Percentiles rank a stretch among this genome's conserved stretches.
phyloP scores from a whole-genome alignment of 2,329 filamentous ascomycete species.

The Phaeosphaeria sp. region DNA sequence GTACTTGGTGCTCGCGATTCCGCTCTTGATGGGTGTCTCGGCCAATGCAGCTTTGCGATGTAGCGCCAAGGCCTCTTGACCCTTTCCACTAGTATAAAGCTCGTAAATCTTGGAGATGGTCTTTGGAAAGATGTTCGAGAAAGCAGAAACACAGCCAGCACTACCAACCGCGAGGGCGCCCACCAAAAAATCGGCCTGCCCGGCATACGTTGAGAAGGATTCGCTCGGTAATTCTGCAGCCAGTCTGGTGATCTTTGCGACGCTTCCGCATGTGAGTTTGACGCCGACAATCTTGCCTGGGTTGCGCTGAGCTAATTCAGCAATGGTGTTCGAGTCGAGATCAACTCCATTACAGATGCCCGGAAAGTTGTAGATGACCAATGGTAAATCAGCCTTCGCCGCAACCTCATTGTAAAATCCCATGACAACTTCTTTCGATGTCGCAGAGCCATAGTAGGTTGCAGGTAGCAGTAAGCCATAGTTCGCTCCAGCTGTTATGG shows the following conservation, averaged over 20 bases:
- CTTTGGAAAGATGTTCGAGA: slow-evolving; percentile 64
- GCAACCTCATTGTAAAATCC: slow-evolving; percentile 60
- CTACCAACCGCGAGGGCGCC: slow-evolving; percentile 61
- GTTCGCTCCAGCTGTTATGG: slow-evolving; percentile 50
- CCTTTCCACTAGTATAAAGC: slow-evolving; percentile 65
- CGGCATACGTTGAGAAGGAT: slow-evolving; percentile 72
- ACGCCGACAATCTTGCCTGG: slow-evolving; percentile 70
- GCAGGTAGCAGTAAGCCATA: slow-evolving; percentile 54
- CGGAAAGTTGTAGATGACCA: slow-evolving; percentile 77
- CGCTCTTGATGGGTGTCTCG: slow-evolving; percentile 69
- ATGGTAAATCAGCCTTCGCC: slow-evolving; percentile 64
- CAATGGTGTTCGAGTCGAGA: slow-evolving; percentile 70
- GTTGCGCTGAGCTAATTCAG: slow-evolving; percentile 60
- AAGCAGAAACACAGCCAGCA: slow-evolving; percentile 63
- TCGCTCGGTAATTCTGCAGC: slow-evolving; percentile 57
- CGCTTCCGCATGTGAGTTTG: slow-evolving; percentile 76
- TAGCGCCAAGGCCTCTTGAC: slow-evolving; percentile 64
- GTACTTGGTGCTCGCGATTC: slow-evolving; percentile 73
- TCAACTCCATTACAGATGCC: slow-evolving; percentile 71
- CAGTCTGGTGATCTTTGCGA: slow-evolving; percentile 73
- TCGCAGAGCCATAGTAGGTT: slow-evolving; percentile 54
- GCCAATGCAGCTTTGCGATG: slow-evolving; percentile 69
- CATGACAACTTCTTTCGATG: slow-evolving; percentile 50
- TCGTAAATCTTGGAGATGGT: slow-evolving; percentile 65
- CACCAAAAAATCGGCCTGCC: slow-evolving; percentile 74